Base-by-base conservation (phyloP, 208 protist species). In the Blastocrithidia nonstop region DNA sequence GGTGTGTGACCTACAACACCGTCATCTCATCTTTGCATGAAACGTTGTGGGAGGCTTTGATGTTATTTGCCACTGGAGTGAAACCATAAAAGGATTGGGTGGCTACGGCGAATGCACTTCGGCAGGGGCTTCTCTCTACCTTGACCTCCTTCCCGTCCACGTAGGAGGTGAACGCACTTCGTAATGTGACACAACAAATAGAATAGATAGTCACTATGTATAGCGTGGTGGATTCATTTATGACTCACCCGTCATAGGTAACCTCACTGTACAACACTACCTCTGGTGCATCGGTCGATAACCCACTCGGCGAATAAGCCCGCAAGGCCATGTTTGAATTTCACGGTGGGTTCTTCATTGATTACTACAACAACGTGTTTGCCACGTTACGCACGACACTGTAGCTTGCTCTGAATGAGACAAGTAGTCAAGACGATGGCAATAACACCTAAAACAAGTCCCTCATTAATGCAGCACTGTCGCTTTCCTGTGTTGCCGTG, bases 331-430 rank as follows among this genome's bases (percentile, higher is more conserved):
- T n/a, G 11, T 35, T 35, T n/a, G 11, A 35, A 11, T 11, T n/a
- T 23, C 26, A 60, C 55, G 29, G 29, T 35, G 29, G 11, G n/a
- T 35, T 35, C 29, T 35, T 35, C 29, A 35, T n/a, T n/a, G 29
- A 11, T n/a, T 15, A 35, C 29, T 11, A 35, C 29, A 35, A n/a
- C 29, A n/a, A n/a, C n/a, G n/a, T n/a, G n/a, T n/a, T n/a, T n/a
- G n/a, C n/a, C n/a, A n/a, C n/a, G n/a, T n/a, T n/a, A n/a, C n/a
- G n/a, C n/a, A n/a, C n/a, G n/a, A n/a, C n/a, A n/a, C n/a, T n/a
- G n/a, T n/a, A n/a, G n/a, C n/a, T n/a, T n/a, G n/a, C n/a, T n/a
- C n/a, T n/a, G n/a, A n/a, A n/a, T n/a, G n/a, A n/a, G n/a, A n/a
- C n/a, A n/a, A n/a, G n/a, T n/a, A n/a, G n/a, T n/a, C n/a, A n/a